Evolutionary conservation across 805 yeast species (phyloP).

Genomic region (Hanseniaspora jakobsenii): DNA sequence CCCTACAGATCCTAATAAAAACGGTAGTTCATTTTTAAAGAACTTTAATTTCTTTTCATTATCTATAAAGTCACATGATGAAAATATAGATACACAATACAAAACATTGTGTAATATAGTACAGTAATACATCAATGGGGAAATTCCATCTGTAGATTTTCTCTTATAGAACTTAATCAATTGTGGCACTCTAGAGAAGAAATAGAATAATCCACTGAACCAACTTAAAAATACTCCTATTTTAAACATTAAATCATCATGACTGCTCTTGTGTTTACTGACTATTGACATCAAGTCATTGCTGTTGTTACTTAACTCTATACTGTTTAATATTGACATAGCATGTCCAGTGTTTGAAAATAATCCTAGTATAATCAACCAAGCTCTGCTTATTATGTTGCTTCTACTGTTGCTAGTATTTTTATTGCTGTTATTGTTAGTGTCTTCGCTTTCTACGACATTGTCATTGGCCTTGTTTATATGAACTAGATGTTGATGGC

Average conservation of each 20-base stretch:
- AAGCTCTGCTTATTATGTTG: constrained; percentile 5
- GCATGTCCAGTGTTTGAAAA: constrained; percentile 16
- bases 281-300: not conserved
- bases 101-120: constrained; percentile 69
- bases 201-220: constrained; percentile 64
- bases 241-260: not conserved
- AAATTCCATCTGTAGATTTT: constrained; percentile 76
- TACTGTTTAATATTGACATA: constrained; percentile 19
- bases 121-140: constrained; percentile 65
- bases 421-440: not conserved
- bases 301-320: not conserved
- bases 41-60: constrained; percentile 35
- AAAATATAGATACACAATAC: constrained; percentile 62
- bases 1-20: constrained; percentile 73
- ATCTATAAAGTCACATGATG: constrained; percentile 43
- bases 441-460: not conserved
- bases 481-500: constrained; percentile 27
- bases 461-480: constrained; percentile 1
- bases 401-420: constrained; percentile 7
- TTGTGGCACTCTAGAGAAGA: constrained; percentile 76
- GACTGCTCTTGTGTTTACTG: not conserved
- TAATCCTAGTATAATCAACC: constrained; percentile 2
- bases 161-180: constrained; percentile 60
- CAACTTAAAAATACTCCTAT: constrained; percentile 42
- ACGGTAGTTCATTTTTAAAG: constrained; percentile 62